Percentiles rank a stretch among this genome's conserved stretches.
Conservation (phyloP, 2,329 filamentous ascomycete species). For the Cercospora janseana region DNA sequence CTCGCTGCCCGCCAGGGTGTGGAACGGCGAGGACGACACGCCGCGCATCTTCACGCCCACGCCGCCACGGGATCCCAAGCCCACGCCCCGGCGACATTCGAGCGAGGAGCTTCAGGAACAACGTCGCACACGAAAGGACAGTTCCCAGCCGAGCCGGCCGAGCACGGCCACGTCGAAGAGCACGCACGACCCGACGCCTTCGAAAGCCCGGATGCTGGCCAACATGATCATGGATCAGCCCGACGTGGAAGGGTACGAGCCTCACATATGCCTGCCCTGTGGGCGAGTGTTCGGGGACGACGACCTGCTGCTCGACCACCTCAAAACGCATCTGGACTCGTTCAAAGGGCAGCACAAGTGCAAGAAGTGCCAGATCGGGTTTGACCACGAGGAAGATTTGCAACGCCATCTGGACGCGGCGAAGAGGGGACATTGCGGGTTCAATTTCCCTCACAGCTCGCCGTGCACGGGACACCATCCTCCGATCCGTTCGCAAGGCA, state of each 20-base stretch:
- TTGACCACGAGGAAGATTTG: slow-evolving; percentile 31
- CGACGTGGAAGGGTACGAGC: slow-evolving; percentile 22
- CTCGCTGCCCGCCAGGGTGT: slow-evolving; percentile 2
- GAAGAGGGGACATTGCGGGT: slow-evolving; percentile 30
- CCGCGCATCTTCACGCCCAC: slow-evolving; percentile 9
- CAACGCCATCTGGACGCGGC: slow-evolving; percentile 25
- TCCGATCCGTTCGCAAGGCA: slow-evolving; percentile 15
- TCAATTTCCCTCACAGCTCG: slow-evolving; percentile 27
- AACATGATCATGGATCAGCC: slow-evolving; percentile 7
- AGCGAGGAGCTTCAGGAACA: slow-evolving; percentile 11
- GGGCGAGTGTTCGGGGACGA: slow-evolving; percentile 28
- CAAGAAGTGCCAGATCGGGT: slow-evolving; percentile 29
- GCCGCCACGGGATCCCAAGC: slow-evolving; percentile 6
- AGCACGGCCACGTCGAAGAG: slow-evolving; percentile 4
- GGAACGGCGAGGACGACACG: slow-evolving; percentile 10
- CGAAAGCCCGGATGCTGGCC: slow-evolving; percentile 8
- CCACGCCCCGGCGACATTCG: slow-evolving; percentile 12
- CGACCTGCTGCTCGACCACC: slow-evolving; percentile 25
- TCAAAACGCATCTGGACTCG: slow-evolving; percentile 27
- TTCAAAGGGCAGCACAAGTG: slow-evolving; percentile 29
- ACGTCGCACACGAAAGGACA: not conserved
- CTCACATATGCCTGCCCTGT: slow-evolving; percentile 29
- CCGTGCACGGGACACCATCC: slow-evolving; percentile 33
- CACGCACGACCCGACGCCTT: not conserved
- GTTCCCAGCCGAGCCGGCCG: slow-evolving; percentile 2